Base-by-base conservation (phyloP, 148 eudicot species). In the Cornus controversa region DNA sequence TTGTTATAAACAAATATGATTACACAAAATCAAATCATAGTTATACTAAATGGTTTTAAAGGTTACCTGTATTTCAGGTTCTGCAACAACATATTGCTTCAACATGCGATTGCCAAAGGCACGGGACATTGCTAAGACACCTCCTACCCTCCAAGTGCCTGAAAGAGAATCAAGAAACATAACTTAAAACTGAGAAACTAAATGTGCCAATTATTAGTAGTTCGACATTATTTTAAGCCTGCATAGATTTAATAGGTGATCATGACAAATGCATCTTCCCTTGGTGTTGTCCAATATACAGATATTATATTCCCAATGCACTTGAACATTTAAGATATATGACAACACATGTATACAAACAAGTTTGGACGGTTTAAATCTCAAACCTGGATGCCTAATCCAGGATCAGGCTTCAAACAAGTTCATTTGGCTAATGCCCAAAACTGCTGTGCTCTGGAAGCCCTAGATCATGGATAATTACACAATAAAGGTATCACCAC, bases 101-200 rank as follows among this genome's bases (percentile, higher is more conserved):
- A 96, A 83, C 99, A 96, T 93, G 72, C 99, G 97, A 75, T 96
- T 91, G 18, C 98, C 98, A 85, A 96, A 96, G 83, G 99, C 99
- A 80, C 99, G 98, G 42, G 99, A 96, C 99, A 96, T 96, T 66
- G 99, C 99, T 79, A 96, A 85, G 69, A 96, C 98, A 70, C 99
- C 99, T 71, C 99, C 99, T 71, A 96, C 99, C 80, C 99, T 89
- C 99, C 99, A 96, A 75, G 99, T 96, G 37, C 99, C 99, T 96
- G 91, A 67, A 72, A 87, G 77, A 72, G 66, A 57, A 80, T 57
- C 28, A 37, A 77, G 9, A 75, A 36, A 28, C 31, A 37, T 23
- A 53, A 26, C 23, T 73, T 60, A 63, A 36, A 40, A 20, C 40
- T 10, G n/a, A 63, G 54, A 37, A 37, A 60, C 25, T 60, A 24